Evolutionary conservation across 2,329 filamentous ascomycete species (phyloP).

Genomic region (Epichloe elymi): DNA sequence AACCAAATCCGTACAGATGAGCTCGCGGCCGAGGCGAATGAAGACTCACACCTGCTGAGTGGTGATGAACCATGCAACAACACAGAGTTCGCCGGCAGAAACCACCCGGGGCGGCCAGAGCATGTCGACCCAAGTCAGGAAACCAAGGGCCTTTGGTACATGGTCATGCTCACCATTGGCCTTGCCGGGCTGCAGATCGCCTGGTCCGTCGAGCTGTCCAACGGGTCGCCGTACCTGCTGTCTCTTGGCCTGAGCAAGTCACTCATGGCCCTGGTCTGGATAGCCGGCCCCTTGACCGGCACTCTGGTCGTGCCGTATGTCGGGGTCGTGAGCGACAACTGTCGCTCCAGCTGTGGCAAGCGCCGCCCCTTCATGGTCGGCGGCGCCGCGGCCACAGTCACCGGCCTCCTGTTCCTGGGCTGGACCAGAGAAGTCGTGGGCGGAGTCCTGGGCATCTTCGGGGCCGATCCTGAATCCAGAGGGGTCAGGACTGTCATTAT

Average conservation of each 20-base stretch:
- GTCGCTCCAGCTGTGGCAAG: conserved; percentile 60
- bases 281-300: conserved; percentile 67
- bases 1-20: background rate
- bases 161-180: conserved; percentile 73
- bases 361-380: conserved; percentile 70
- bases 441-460: conserved; percentile 55
- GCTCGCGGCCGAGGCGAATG: conserved; percentile 9
- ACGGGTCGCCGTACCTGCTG: conserved; percentile 74
- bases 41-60: conserved; percentile 20
- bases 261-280: conserved; percentile 73
- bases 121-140: conserved; percentile 30
- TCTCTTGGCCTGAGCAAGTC: conserved; percentile 75
- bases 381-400: conserved; percentile 52
- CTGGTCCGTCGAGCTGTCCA: conserved; percentile 90
- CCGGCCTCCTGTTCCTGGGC: conserved; percentile 55
- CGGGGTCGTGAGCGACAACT: conserved; percentile 69
- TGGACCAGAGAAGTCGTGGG: conserved; percentile 64
- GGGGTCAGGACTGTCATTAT: conserved; percentile 56
- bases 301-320: conserved; percentile 72
- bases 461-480: conserved; percentile 50
- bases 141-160: conserved; percentile 73
- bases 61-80: background rate
- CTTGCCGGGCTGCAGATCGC: conserved; percentile 86
- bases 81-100: background rate
- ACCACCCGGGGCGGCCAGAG: too few species aligned